Percentiles rank a stretch among this genome's conserved stretches.
Evolutionary conservation across 495 filamentous ascomycete genomes (phyloP).

Genomic region (Hypoxylon subgilvum): DNA sequence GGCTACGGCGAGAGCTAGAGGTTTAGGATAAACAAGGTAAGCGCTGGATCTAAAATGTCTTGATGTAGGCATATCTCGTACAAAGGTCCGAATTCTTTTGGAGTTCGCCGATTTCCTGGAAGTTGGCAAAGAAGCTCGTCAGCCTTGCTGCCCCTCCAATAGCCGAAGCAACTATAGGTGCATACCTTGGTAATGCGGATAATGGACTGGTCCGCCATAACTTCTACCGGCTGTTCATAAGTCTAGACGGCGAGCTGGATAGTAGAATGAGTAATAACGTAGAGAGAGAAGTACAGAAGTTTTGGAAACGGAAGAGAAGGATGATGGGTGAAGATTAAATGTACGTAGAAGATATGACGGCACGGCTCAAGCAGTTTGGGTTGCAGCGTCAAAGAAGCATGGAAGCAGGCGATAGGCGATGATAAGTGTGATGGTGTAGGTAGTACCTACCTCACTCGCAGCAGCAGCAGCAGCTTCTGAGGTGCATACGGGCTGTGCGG

Average conservation of each 20-base stretch:
- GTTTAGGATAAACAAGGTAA: constrained; percentile 9
- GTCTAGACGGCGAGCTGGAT: constrained; percentile 6
- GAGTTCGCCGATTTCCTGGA: constrained; percentile 81
- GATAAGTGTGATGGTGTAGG: constrained; percentile 5
- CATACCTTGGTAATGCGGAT: constrained; percentile 82
- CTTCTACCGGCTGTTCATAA: constrained; percentile 31
- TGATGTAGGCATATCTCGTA: constrained; percentile 48
- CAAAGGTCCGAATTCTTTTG: constrained; percentile 82
- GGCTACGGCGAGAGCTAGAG: constrained; percentile 78
- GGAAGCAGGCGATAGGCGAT: neutral
- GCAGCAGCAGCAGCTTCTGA: constrained; percentile 31
- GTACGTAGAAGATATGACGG: constrained; percentile 3
- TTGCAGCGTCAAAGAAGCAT: constrained; percentile 13
- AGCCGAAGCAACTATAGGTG: constrained; percentile 16
- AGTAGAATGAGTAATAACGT: neutral
- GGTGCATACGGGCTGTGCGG: constrained; percentile 30
- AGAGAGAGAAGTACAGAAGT: no score
- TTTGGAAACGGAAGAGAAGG: no score
- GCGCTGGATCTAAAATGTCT: neutral
- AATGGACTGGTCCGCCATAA: constrained; percentile 83
- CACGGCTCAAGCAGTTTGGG: constrained; percentile 20
- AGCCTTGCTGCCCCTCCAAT: constrained; percentile 45
- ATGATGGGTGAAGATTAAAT: constrained; percentile 1
- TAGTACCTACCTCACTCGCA: neutral
- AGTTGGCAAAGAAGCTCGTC: constrained; percentile 40